Conservation (phyloP, 2,329 filamentous ascomycete genomes). For the Colletotrichum sp. region DNA sequence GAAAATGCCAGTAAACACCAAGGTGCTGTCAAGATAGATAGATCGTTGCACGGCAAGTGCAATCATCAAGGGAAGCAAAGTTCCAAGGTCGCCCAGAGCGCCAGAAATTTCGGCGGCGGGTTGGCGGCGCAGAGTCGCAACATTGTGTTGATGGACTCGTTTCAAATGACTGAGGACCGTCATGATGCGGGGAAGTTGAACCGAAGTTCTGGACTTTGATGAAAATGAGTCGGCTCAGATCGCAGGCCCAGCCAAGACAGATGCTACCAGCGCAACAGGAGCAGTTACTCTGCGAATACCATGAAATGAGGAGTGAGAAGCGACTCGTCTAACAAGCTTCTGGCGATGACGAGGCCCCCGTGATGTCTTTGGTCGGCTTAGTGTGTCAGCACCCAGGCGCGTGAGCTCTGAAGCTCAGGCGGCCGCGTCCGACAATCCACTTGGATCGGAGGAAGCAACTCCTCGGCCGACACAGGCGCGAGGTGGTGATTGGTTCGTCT, state of each 20-base stretch:
- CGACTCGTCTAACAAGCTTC: background rate
- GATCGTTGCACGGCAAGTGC: constrained; percentile 80
- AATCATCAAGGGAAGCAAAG: constrained; percentile 87
- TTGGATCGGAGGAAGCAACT: constrained; percentile 3
- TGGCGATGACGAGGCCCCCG: constrained; percentile 4
- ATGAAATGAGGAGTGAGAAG: background rate
- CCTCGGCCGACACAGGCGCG: background rate
- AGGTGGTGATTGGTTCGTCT: constrained; percentile 1
- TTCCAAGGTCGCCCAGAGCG: constrained; percentile 86
- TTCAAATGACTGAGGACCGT: constrained; percentile 15
- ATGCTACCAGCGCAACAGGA: background rate
- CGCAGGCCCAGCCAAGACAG: background rate
- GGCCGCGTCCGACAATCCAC: background rate
- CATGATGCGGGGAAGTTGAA: constrained; percentile 10
- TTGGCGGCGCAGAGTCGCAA: constrained; percentile 48
- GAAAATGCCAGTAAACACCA: constrained; percentile 87
- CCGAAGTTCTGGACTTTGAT: background rate
- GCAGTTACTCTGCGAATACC: background rate
- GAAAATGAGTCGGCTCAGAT: background rate
- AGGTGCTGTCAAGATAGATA: constrained; percentile 81
- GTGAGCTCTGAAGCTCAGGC: background rate
- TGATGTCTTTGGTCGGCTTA: background rate
- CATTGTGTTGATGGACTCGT: constrained; percentile 50
- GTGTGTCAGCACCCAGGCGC: background rate
- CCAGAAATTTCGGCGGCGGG: constrained; percentile 81